phyloP scores from a whole-genome alignment of 163 green algal genomes.

The Scenedesmus sp. region DNA sequence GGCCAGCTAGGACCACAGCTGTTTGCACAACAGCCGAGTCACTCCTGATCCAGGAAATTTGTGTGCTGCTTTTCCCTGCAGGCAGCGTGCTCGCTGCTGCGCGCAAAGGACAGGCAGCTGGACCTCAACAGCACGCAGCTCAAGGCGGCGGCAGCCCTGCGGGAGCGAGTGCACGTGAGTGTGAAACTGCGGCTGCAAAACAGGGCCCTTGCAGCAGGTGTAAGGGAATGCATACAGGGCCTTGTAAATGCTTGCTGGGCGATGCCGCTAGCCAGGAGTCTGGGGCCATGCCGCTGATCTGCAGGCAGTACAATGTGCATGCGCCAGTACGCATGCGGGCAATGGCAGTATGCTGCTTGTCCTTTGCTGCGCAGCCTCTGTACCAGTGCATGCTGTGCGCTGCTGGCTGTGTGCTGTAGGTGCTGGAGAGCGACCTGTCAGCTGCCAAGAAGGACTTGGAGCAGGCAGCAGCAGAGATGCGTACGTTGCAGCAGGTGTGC shows the following conservation, averaged over 20 bases:
- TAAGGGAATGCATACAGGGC: no score
- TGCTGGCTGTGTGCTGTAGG: conserved; percentile 17
- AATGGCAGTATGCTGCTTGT: background rate
- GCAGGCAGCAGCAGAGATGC: conserved; percentile 24
- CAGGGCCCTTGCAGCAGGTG: background rate
- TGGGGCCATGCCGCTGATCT: background rate
- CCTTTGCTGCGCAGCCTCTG: no score
- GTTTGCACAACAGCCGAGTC: no score
- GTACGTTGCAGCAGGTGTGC: conserved; percentile 52
- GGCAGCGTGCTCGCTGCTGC: conserved; percentile 52
- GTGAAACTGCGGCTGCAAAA: no score
- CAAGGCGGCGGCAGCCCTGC: conserved; percentile 42
- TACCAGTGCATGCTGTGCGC: background rate
- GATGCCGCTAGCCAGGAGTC: no score
- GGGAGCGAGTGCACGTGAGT: conserved; percentile 21
- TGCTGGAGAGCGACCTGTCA: conserved; percentile 59
- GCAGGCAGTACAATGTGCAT: background rate
- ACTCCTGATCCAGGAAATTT: background rate
- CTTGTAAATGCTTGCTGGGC: no score
- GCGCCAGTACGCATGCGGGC: background rate
- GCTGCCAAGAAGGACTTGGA: conserved; percentile 56
- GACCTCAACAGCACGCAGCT: background rate
- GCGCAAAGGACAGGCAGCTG: conserved; percentile 63
- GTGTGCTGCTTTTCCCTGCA: background rate
- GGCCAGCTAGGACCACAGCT: background rate